Percentiles rank a stretch among this genome's conserved stretches.
Evolutionary conservation across 2,329 filamentous ascomycete species (phyloP).

Genomic region (Fusarium transvaalense): DNA sequence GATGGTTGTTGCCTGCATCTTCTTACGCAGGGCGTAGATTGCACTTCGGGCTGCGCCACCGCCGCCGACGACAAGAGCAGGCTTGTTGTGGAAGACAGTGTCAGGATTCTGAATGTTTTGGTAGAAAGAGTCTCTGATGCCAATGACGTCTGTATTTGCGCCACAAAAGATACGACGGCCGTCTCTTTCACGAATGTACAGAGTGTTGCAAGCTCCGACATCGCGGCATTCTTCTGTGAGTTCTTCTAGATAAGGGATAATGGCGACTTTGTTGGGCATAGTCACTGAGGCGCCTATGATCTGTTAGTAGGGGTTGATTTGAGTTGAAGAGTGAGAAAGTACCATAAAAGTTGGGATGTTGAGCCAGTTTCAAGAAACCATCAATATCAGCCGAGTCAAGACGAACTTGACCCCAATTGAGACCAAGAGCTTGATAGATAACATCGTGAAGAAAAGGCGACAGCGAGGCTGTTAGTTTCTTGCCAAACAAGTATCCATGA

Average conservation of each 20-base stretch:
- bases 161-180: slow-evolving; percentile 71
- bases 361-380: slow-evolving; percentile 64
- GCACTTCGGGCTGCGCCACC: slow-evolving; percentile 84
- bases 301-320: background rate
- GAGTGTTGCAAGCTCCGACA: slow-evolving; percentile 84
- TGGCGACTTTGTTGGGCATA: slow-evolving; percentile 86
- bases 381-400: slow-evolving; percentile 65
- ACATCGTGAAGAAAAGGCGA: slow-evolving; percentile 67
- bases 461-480: slow-evolving; percentile 67
- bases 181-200: slow-evolving; percentile 71
- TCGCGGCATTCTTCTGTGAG: slow-evolving; percentile 78
- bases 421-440: slow-evolving; percentile 64
- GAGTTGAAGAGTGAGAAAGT: slow-evolving; percentile 34
- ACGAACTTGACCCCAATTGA: slow-evolving; percentile 65
- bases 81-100: slow-evolving; percentile 66
- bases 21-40: slow-evolving; percentile 79
- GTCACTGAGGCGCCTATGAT: slow-evolving; percentile 75
- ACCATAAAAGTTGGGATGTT: slow-evolving; percentile 73
- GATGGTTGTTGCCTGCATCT: slow-evolving; percentile 74
- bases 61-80: slow-evolving; percentile 80
- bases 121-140: slow-evolving; percentile 78
- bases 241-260: slow-evolving; percentile 78
- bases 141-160: slow-evolving; percentile 85
- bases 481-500: slow-evolving; percentile 69
- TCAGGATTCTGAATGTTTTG: slow-evolving; percentile 64